Evolutionary conservation across 495 filamentous ascomycete genomes (phyloP), one percentile per base, ranked within the genome.

Genomic region (Tuber brumale): DNA sequence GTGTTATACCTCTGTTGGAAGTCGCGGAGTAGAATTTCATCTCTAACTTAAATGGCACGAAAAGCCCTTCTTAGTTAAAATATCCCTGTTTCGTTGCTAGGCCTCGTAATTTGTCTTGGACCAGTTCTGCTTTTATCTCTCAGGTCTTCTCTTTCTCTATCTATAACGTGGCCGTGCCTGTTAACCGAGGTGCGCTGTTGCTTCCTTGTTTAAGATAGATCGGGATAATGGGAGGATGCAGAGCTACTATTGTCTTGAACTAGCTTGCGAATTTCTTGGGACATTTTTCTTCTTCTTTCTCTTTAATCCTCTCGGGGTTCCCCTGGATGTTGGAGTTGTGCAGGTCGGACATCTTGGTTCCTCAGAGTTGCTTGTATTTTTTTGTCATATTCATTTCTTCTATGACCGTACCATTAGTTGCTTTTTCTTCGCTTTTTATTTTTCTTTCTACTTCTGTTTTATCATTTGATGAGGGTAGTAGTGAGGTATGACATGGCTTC

Each of bases 151-250:
- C 35, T 66, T 61, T 31, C 4, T 66, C 57, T 66, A 66, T 66
- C 57, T 66, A 35, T 66, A 31, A 66, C 16, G 14, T 66, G 57
- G 27, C 57, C 27, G 27, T 27, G 27, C 31, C 57, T 66, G 12
- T 19, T 66, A 66, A 66, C 14, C 3, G 27, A 66, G 57, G 14
- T 35, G 57, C 70, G 72, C 80, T 77, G 76, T 43, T 82, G 80
- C 80, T 74, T 78, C 75, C 77, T 76, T 78, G 73, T 82, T 81
- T 80, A 80, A 72, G 75, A 72, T 69, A 75, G 75, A 82, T 81
- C 79, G 70, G 78, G 78, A 79, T 83, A 82, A 79, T 66, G 27
- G 78, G 74, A 78, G 77, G 69, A 74, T 75, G 77, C 80, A 81
- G 80, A 78, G 77, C 43, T 72, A 43, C 72, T 73, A 39, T 66